Conservation (phyloP, 2,329 filamentous ascomycete species). For the Phialophora expanda region DNA sequence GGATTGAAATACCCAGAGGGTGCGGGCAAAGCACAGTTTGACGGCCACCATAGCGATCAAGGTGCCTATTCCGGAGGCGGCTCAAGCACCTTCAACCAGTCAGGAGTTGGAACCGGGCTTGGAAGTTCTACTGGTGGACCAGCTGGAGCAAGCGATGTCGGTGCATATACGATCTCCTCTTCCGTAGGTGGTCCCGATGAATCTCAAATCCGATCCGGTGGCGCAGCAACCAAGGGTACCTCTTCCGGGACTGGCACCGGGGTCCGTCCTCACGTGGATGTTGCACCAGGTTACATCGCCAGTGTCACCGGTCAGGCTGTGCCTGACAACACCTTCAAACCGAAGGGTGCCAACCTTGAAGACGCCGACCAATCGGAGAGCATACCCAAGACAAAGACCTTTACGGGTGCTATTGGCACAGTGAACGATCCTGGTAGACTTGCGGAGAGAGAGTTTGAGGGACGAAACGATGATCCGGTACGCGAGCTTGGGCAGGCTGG, state of each 20-base stretch:
- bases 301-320: slow-evolving; percentile 34
- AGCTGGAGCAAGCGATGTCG: slow-evolving; percentile 27
- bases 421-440: slow-evolving; percentile 61
- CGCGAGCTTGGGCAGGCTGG: slow-evolving; percentile 34
- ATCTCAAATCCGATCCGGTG: slow-evolving; percentile 36
- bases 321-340: slow-evolving; percentile 47
- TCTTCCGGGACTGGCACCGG: slow-evolving; percentile 5
- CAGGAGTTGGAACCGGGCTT: slow-evolving; percentile 33
- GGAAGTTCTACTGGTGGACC: slow-evolving; percentile 11
- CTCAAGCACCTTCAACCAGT: slow-evolving; percentile 30
- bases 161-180: slow-evolving; percentile 25
- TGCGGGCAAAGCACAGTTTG: slow-evolving; percentile 48
- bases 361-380: slow-evolving; percentile 42
- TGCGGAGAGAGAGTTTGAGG: slow-evolving; percentile 50
- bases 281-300: slow-evolving; percentile 40
- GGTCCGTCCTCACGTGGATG: slow-evolving; percentile 28
- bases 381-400: slow-evolving; percentile 56
- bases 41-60: slow-evolving; percentile 45
- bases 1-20: slow-evolving; percentile 46
- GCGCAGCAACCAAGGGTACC: not conserved
- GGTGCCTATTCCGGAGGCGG: slow-evolving; percentile 45
- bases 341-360: slow-evolving; percentile 60
- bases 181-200: slow-evolving; percentile 28
- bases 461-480: slow-evolving; percentile 37
- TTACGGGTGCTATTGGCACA: slow-evolving; percentile 58